Evolutionary conservation across 2,329 filamentous ascomycete species (phyloP), one percentile per base, ranked within the genome.

Genomic region (Fusarium newnesense): DNA sequence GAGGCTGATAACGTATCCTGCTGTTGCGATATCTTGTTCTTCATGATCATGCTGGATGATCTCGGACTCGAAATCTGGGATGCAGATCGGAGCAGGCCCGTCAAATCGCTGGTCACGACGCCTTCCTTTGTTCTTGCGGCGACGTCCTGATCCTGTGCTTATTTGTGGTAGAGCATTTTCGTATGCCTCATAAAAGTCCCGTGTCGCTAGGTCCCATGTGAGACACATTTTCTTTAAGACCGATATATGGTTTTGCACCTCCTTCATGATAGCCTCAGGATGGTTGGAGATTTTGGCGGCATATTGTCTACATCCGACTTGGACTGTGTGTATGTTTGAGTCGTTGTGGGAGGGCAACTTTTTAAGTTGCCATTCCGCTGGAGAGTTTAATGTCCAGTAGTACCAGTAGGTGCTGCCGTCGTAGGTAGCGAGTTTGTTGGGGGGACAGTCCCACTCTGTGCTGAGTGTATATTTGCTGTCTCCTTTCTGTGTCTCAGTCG

Each of bases 1-100:
- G 16, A 28, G 52, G 15, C 34, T 30, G 32, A 60, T 64, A 7
- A 63, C 36, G 37, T 63, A 67, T 12, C 74, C 72, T 9, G 54
- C 28, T 1, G 36, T 28, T n/a, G 40, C 19, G 12, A 30, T 30
- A 7, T 37, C 44, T 13, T 37, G 11, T 18, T 53, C 53, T 12
- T 34, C 37, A 13, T 30, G 49, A 21, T 40, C 42, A 13, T 54
- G 40, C 7, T 50, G 26, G 19, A 64, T 26, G 28, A 75, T 60
- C 18, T 39, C 37, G 9, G 43, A 39, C 11, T 9, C 37, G 9
- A 64, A 58, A 19, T 37, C 44, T 7, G 72, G 56, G 26, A 75
- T 6, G 16, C 11, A 11, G 13, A 13, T n/a, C 11, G 4, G 7
- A 24, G 3, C 4, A 26, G n/a, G 30, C n/a, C 18, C 30, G 9